A percentile compares a stretch with the other conserved stretches of the same genome.
Conservation (phyloP, 768 basidiomycete genomes). For the Lentinula sp. region DNA sequence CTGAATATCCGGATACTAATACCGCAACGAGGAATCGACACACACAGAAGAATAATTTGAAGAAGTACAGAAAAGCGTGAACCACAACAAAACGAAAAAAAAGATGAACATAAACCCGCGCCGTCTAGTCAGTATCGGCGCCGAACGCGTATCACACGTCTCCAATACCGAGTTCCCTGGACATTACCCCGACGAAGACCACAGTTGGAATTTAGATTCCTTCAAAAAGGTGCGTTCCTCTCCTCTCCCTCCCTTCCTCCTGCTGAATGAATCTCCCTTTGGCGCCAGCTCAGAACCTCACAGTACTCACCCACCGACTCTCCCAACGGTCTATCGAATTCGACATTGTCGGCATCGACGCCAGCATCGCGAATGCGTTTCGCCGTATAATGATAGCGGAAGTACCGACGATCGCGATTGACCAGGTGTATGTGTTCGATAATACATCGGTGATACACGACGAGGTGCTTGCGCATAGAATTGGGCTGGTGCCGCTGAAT, state of each 20-base stretch:
- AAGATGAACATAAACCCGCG: constrained; percentile 20
- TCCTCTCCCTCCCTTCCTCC: neutral
- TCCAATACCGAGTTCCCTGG: constrained; percentile 91
- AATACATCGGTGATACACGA: constrained; percentile 94
- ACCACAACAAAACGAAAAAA: too few species aligned
- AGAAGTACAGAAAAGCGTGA: too few species aligned
- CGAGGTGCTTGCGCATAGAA: constrained; percentile 87
- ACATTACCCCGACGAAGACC: constrained; percentile 78
- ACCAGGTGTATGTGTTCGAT: constrained; percentile 88
- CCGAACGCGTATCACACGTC: constrained; percentile 72
- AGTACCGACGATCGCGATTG: constrained; percentile 89
- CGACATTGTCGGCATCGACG: constrained; percentile 92
- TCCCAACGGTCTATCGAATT: constrained; percentile 87
- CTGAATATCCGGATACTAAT: too few species aligned
- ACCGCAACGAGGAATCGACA: too few species aligned
- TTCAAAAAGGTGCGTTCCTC: constrained; percentile 63
- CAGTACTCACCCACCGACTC: constrained; percentile 69
- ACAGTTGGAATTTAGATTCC: constrained; percentile 71
- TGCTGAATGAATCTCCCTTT: neutral
- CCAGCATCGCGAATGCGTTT: constrained; percentile 93
- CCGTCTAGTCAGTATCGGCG: constrained; percentile 60
- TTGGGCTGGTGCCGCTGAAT: constrained; percentile 87
- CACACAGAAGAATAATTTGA: too few species aligned
- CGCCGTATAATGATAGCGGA: constrained; percentile 92
- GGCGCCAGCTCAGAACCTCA: constrained; percentile 53